Evolutionary conservation across 139 green algal genomes (phyloP), one percentile per base, ranked within the genome.

Genomic region (Chlamydomonas applanata): DNA sequence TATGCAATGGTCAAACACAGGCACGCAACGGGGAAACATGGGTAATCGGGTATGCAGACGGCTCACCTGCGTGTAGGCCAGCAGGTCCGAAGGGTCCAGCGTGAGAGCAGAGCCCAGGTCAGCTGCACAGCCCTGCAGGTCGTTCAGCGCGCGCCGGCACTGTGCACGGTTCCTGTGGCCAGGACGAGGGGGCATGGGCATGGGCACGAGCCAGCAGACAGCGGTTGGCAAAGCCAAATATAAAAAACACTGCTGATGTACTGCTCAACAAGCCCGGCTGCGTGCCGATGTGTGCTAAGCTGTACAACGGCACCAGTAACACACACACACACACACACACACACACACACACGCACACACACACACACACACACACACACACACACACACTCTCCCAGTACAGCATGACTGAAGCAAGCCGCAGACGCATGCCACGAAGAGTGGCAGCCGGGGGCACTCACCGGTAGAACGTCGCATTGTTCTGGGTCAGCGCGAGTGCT

Each of bases 361-460:
- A 29, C 54, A 62, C 54, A 62, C 11, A 62, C 11, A 62, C 54
- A 62, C 54, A n/a, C 54, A 29, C 11, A 27, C 70, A 74, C 71
- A 32, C 71, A 46, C 64, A 72, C 16, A 54, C 76, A 82, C 44
- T 87, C 62, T n/a, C n/a, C n/a, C n/a, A n/a, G n/a, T n/a, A n/a
- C n/a, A n/a, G n/a, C n/a, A n/a, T n/a, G n/a, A n/a, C n/a, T n/a
- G n/a, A n/a, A n/a, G n/a, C n/a, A n/a, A n/a, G n/a, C n/a, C n/a
- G n/a, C n/a, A n/a, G n/a, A n/a, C n/a, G n/a, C n/a, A n/a, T 11
- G 82, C 89, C 34, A 83, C 56, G 71, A 82, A 86, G n/a, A 84
- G 75, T 27, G 84, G 30, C 33, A 85, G 88, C 24, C 22, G 22
- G 22, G 22, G 64, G 22, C 20, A 14, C 30, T 7, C 36, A 72